Evolutionary conservation across 2,329 filamentous ascomycete genomes (phyloP), one percentile per base, ranked within the genome.

Genomic region (Magnaporthiopsis incrustans): DNA sequence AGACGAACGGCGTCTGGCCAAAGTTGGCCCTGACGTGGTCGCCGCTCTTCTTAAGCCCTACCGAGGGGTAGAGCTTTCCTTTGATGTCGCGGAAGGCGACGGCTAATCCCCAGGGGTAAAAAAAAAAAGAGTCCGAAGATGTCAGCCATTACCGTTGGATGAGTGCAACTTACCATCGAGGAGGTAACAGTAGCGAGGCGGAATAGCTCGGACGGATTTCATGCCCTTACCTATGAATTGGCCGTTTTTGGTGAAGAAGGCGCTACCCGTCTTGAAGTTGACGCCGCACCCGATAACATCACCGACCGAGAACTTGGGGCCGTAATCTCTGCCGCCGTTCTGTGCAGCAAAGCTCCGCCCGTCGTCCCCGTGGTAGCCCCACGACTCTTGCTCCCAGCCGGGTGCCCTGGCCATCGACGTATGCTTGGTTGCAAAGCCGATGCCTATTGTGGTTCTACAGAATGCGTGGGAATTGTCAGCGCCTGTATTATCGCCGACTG

Each of bases 1-100:
- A 99, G 59, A 91, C 83, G 74, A 98, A 98, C 4, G 90, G 89
- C 63, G 83, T 84, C 74, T 89, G 85, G 60, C 87, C 87, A 76
- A 90, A 89, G 71, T 90, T 90, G 68, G 81, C 84, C 66, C 80
- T 76, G 65, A 89, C 73, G 68, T 85, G 81, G 70, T 89, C 87
- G 59, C 85, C 84, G 0, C 81, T 74, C 71, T 84, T 87, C 72
- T 88, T 89, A 63, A 90, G 77, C n/a, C 87, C 86, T 30, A 89
- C 77, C 0, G 81, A 79, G 26, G 87, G 87, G 71, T 87, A 93
- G n/a, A 91, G 73, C 71, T 84, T 84, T 33, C 71, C 69, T 57
- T 71, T 82, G 62, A 92, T 79, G 67, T 91, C 86, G 60, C 82
- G 80, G 71, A 92, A 92, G 14, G 90, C 90, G 62, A 78, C 83